Conservation (phyloP, 2,329 filamentous ascomycete genomes). For the Fusarium continuum region DNA sequence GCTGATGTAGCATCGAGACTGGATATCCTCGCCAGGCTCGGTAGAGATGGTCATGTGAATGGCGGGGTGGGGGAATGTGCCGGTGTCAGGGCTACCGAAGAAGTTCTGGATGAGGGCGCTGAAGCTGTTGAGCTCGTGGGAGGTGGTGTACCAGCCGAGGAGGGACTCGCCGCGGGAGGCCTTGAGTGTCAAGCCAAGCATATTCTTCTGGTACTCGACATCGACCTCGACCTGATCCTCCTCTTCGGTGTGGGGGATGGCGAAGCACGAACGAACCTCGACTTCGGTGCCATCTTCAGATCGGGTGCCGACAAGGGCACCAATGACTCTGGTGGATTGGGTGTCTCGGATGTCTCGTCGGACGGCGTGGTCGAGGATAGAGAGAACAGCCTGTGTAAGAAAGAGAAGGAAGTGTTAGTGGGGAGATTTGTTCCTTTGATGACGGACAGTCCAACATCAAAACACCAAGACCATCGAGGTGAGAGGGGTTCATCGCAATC, state of each 20-base stretch:
- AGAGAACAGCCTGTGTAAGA: conserved; percentile 68
- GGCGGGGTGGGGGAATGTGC: conserved; percentile 96
- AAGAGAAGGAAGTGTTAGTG: conserved; percentile 18
- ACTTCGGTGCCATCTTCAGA: conserved; percentile 97
- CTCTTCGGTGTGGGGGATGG: conserved; percentile 97
- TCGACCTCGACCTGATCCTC: conserved; percentile 99
- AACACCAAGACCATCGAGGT: conserved; percentile 6
- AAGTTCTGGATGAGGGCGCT: conserved; percentile 98
- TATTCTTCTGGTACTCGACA: conserved; percentile 99
- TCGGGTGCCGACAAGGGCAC: conserved; percentile 89
- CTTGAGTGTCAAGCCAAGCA: conserved; percentile 94
- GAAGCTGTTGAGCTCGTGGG: conserved; percentile 97
- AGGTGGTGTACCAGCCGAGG: conserved; percentile 98
- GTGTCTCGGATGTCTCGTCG: conserved; percentile 79
- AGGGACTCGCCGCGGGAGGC: conserved; percentile 93
- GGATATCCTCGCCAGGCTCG: conserved; percentile 85
- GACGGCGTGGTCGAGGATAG: conserved; percentile 91
- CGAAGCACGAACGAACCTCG: conserved; percentile 95
- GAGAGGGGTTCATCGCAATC: conserved; percentile 45
- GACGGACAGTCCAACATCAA: background rate
- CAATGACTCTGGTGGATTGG: conserved; percentile 95
- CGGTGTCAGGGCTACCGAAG: conserved; percentile 95
- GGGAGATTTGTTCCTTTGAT: background rate
- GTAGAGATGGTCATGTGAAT: conserved; percentile 96
- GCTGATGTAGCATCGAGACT: conserved; percentile 93